phyloP scores from a whole-genome alignment of 768 basidiomycete species.

The Hypholoma sublateritium region DNA sequence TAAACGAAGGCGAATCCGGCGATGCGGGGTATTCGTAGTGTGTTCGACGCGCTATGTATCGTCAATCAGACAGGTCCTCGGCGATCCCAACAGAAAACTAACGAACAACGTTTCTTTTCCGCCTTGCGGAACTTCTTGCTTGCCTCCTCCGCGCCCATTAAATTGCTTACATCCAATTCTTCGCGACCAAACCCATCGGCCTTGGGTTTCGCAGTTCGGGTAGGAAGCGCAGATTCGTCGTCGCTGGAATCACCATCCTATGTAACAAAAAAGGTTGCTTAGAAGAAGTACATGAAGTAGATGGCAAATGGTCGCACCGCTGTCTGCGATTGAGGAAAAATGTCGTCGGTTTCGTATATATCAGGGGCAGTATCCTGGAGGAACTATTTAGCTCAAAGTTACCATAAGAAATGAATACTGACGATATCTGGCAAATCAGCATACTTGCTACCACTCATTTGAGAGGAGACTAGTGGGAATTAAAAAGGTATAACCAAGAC shows the following conservation, averaged over 20 bases:
- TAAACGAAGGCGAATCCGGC: conserved; percentile 47
- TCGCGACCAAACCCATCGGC: conserved; percentile 47
- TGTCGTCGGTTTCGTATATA: conserved; percentile 90
- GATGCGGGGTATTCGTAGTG: conserved; percentile 74
- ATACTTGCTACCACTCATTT: conserved; percentile 76
- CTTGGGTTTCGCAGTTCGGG: conserved; percentile 37
- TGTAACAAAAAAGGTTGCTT: not conserved
- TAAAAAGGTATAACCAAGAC: not conserved
- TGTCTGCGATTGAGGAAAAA: conserved; percentile 50
- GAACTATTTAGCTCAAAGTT: conserved; percentile 5
- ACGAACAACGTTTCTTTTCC: conserved; percentile 59
- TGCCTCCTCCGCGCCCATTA: conserved; percentile 69
- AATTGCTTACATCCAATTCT: conserved; percentile 66
- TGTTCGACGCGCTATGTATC: conserved; percentile 46
- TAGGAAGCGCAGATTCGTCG: conserved; percentile 52
- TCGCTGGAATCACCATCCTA: conserved; percentile 68
- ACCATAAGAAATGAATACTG: conserved; percentile 27
- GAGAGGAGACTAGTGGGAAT: not conserved
- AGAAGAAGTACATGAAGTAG: conserved; percentile 3
- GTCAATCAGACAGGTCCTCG: conserved; percentile 1
- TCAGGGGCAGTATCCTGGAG: conserved; percentile 85
- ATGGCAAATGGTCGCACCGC: conserved; percentile 41
- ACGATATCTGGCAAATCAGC: conserved; percentile 92
- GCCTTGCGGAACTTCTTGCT: conserved; percentile 70
- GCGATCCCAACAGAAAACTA: not conserved